These are phyloP conservation scores for Fusarium zealandicum DNA, from an alignment of 2,329 filamentous ascomycete genomes.

Conservation along the genomic window DNA sequence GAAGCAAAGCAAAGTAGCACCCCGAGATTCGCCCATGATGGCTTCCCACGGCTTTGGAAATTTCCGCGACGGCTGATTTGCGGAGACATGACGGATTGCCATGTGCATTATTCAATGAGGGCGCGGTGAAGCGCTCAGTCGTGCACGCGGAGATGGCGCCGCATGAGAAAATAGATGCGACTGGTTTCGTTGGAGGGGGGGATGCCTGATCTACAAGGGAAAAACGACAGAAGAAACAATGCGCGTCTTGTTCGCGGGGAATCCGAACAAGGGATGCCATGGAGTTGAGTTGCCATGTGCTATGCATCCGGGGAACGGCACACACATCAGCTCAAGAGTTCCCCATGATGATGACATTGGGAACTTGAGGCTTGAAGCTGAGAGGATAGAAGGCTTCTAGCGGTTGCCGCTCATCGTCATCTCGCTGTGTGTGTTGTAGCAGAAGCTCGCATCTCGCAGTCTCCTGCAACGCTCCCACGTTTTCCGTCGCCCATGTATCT, in stretches of 20 bases:
- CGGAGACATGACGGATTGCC: too few species aligned
- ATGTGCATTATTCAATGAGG: neutral
- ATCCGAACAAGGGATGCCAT: conserved; percentile 11
- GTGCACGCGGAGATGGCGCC: neutral
- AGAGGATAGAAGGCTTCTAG: conserved; percentile 21
- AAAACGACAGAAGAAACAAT: neutral
- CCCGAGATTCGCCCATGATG: neutral
- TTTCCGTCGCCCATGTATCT: conserved; percentile 8
- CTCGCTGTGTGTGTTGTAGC: too few species aligned
- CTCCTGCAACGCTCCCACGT: conserved; percentile 30
- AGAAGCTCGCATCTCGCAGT: too few species aligned
- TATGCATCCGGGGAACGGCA: too few species aligned
- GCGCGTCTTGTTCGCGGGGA: neutral
- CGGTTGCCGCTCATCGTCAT: neutral
- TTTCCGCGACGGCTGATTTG: too few species aligned
- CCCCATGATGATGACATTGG: conserved; percentile 25
- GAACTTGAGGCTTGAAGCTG: neutral
- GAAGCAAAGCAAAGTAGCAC: too few species aligned
- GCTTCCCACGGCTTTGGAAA: neutral
- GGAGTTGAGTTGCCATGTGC: conserved; percentile 13
- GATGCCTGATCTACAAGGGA: conserved; percentile 3
- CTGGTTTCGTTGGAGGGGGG: too few species aligned
- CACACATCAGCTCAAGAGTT: too few species aligned
- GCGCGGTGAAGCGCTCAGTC: neutral
- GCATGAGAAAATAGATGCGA: neutral